These are phyloP conservation scores for Xylaria sp. DNA, from an alignment of 2,329 filamentous ascomycete genomes.

Conservation along the genomic window DNA sequence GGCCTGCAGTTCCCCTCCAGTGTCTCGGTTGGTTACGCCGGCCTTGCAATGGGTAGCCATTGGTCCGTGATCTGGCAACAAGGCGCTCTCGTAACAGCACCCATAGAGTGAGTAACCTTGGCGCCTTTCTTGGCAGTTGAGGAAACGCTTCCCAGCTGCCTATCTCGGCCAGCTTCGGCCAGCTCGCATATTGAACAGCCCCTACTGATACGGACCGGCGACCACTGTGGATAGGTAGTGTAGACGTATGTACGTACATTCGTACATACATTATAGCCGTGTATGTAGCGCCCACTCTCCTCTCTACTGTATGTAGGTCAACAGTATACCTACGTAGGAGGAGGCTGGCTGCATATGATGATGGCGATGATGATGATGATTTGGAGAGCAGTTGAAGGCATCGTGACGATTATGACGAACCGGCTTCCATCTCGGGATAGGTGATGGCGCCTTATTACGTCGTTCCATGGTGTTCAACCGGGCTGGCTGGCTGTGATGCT, in stretches of 20 bases:
- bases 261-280: not conserved
- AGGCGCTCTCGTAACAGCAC: slow-evolving; percentile 35
- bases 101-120: slow-evolving; percentile 34
- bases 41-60: slow-evolving; percentile 17
- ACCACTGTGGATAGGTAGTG: slow-evolving; percentile 17
- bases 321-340: too few species aligned
- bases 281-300: not conserved
- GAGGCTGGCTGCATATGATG: not conserved
- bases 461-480: not conserved
- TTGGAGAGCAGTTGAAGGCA: slow-evolving; percentile 3
- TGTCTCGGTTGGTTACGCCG: slow-evolving; percentile 33
- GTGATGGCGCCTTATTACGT: slow-evolving; percentile 15
- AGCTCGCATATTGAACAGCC: slow-evolving; percentile 30
- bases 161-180: slow-evolving; percentile 36
- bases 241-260: not conserved
- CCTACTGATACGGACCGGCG: slow-evolving; percentile 27
- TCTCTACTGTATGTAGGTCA: not conserved
- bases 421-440: slow-evolving; percentile 5
- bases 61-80: slow-evolving; percentile 23
- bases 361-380: too few species aligned
- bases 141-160: slow-evolving; percentile 33
- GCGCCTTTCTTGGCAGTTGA: slow-evolving; percentile 30
- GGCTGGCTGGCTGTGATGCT: not conserved
- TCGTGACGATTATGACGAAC: not conserved
- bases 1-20: slow-evolving; percentile 21